Conservation (phyloP, 2,329 filamentous ascomycete species). For the Penicillium sp. region DNA sequence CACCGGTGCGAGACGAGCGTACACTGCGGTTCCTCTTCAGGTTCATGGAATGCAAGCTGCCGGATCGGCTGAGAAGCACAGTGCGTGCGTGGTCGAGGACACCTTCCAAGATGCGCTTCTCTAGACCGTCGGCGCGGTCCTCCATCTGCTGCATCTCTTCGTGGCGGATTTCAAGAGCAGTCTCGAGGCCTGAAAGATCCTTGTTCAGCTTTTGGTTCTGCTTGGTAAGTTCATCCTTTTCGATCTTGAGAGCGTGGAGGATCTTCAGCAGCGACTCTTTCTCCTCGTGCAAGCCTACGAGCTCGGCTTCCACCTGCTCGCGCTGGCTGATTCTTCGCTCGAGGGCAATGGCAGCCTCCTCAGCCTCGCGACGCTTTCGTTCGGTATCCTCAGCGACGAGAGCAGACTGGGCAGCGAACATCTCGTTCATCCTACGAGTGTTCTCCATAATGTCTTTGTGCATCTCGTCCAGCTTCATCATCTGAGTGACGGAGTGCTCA, state of each 20-base stretch:
- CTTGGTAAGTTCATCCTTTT: constrained; percentile 64
- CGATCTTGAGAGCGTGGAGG: constrained; percentile 45
- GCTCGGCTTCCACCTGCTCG: constrained; percentile 55
- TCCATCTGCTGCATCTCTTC: constrained; percentile 94
- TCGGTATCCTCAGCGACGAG: constrained; percentile 71
- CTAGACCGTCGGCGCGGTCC: constrained; percentile 75
- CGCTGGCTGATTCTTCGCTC: constrained; percentile 68
- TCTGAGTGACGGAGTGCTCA: constrained; percentile 65
- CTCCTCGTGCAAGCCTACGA: constrained; percentile 52
- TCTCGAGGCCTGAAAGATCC: constrained; percentile 87
- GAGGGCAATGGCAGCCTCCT: constrained; percentile 74
- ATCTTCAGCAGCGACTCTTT: constrained; percentile 59
- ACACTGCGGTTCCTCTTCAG: constrained; percentile 47
- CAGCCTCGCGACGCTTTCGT: constrained; percentile 70
- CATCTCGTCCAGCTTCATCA: constrained; percentile 81
- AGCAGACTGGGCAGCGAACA: constrained; percentile 43
- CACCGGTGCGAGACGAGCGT: constrained; percentile 36
- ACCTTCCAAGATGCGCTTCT: constrained; percentile 88
- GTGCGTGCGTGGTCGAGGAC: constrained; percentile 89
- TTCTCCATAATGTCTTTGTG: constrained; percentile 81
- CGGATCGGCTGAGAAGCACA: constrained; percentile 72
- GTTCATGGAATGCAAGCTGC: constrained; percentile 48
- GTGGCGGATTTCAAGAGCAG: constrained; percentile 77
- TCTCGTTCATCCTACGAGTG: constrained; percentile 76
- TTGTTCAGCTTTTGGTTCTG: constrained; percentile 77